Conservation (phyloP, 2,329 filamentous ascomycete species). For the Calonectria hawksworthii region DNA sequence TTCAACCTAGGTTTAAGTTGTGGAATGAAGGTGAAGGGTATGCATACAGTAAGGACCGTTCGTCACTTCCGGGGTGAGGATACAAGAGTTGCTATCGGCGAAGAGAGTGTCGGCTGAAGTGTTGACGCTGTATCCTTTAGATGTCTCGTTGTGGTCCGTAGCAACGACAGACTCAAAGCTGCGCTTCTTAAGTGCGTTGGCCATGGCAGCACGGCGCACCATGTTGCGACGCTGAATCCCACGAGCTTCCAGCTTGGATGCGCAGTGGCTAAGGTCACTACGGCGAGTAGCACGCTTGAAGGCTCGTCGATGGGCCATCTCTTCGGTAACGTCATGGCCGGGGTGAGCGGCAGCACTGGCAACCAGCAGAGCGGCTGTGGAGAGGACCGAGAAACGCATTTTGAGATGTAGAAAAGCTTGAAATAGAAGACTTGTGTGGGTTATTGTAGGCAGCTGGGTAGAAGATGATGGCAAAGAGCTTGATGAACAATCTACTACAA, state of each 20-base stretch:
- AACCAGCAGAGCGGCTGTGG: slow-evolving; percentile 28
- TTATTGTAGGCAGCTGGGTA: not conserved
- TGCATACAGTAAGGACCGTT: slow-evolving; percentile 59
- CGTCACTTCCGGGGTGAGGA: slow-evolving; percentile 64
- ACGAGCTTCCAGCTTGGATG: slow-evolving; percentile 60
- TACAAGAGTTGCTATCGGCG: slow-evolving; percentile 57
- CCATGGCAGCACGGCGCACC: slow-evolving; percentile 58
- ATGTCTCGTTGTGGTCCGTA: slow-evolving; percentile 55
- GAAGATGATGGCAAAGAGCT: not conserved
- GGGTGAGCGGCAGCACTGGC: slow-evolving; percentile 56
- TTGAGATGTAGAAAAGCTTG: not conserved
- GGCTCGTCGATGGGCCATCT: slow-evolving; percentile 40
- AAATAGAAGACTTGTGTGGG: not conserved
- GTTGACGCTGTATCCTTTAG: slow-evolving; percentile 47
- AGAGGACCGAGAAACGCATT: slow-evolving; percentile 31
- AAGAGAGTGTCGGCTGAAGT: slow-evolving; percentile 54
- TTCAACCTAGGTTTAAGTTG: not conserved
- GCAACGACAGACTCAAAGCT: slow-evolving; percentile 50
- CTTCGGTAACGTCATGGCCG: slow-evolving; percentile 62
- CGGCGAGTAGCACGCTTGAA: slow-evolving; percentile 55
- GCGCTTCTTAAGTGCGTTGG: slow-evolving; percentile 42
- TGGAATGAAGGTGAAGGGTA: not conserved
- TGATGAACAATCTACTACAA: not conserved
- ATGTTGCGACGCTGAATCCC: slow-evolving; percentile 60
- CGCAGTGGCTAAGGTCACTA: slow-evolving; percentile 61